Percentiles rank a stretch among this genome's conserved stretches.
These are phyloP conservation scores for Leccinum variicolor DNA, from an alignment of 768 basidiomycete genomes.

Conservation along the genomic window DNA sequence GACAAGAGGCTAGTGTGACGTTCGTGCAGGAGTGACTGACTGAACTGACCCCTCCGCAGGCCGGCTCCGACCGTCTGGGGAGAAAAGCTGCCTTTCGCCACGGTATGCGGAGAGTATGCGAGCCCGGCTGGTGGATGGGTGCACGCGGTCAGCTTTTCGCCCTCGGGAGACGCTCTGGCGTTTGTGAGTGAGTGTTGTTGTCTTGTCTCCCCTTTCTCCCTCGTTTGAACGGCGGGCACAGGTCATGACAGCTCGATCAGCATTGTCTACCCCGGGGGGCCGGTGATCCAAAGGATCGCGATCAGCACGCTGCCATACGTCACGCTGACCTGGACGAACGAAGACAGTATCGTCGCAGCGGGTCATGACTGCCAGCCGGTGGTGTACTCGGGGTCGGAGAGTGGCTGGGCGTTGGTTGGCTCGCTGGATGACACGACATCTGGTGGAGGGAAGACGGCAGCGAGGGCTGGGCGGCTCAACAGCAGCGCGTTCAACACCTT, in stretches of 20 bases:
- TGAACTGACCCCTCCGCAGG: constrained; percentile 38
- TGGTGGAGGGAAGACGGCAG: constrained; percentile 37
- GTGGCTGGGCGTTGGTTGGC: constrained; percentile 77
- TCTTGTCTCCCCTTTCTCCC: not conserved
- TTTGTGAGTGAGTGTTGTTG: constrained; percentile 72
- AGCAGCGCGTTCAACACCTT: constrained; percentile 94
- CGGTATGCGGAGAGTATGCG: constrained; percentile 90
- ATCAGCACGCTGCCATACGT: constrained; percentile 78
- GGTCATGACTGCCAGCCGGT: constrained; percentile 98
- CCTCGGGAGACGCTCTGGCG: constrained; percentile 90
- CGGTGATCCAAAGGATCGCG: constrained; percentile 69
- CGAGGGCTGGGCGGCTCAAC: constrained; percentile 74
- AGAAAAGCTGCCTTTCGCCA: constrained; percentile 97
- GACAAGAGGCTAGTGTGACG: constrained; percentile 71
- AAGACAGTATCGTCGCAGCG: constrained; percentile 81
- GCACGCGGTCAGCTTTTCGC: constrained; percentile 93
- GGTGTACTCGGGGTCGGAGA: constrained; percentile 71
- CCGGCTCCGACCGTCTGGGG: constrained; percentile 93
- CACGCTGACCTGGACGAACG: constrained; percentile 82
- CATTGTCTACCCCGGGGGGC: constrained; percentile 86
- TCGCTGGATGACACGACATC: constrained; percentile 79
- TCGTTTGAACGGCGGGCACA: constrained; percentile 30
- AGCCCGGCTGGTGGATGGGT: constrained; percentile 96
- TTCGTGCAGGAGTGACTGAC: not conserved
- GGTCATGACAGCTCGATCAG: constrained; percentile 95